Base-by-base conservation (phyloP, 106 monocot genomes). In the Allium sativum region DNA sequence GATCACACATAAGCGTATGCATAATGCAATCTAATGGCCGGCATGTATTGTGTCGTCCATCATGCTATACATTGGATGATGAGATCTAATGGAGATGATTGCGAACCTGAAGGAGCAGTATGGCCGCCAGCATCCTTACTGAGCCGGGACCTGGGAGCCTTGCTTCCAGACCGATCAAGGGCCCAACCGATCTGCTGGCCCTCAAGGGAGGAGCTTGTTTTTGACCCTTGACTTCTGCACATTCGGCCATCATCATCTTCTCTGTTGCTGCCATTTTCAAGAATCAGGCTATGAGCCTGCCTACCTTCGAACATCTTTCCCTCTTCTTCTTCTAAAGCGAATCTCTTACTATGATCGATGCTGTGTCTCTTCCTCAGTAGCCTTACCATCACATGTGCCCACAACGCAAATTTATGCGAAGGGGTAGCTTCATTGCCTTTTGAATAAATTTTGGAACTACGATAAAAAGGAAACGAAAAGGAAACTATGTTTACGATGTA, bases 381-480 rank as follows among this genome's bases (percentile, higher is more conserved):
- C 13, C 73, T 58, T 41, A 77, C 70, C 81, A 77, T 82, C 7
- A 72, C 60, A 53, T 60, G 70, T 31, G 22, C 65, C 65, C 22
- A 76, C 8, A 6, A 15, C 13, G 45, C 64, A 45, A 65, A 45
- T 48, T 66, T 8, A 40, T 16, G 2, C 48, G 63, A 4, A 21
- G 8, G 47, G 46, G 18, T 20, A 19, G 16, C 31, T 31, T 31
- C 31, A 31, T 31, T 31, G 2, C 31, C 31, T 31, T 31, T 31
- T 1, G 31, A 31, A 31, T 31, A 3, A 31, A 31, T 31, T 31
- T 2, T 31, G 31, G 31, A 50, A 31, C 1, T 31, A 31, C 70
- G 53, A 21, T 56, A 11, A 8, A 21, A 2, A 21, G 8, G 7
- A 4, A 15, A 21, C 2, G 21, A 15, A 9, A 31, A 12, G 9